These are phyloP conservation scores for Podaxis mareebaensis DNA, from an alignment of 768 basidiomycete genomes.

Conservation along the genomic window DNA sequence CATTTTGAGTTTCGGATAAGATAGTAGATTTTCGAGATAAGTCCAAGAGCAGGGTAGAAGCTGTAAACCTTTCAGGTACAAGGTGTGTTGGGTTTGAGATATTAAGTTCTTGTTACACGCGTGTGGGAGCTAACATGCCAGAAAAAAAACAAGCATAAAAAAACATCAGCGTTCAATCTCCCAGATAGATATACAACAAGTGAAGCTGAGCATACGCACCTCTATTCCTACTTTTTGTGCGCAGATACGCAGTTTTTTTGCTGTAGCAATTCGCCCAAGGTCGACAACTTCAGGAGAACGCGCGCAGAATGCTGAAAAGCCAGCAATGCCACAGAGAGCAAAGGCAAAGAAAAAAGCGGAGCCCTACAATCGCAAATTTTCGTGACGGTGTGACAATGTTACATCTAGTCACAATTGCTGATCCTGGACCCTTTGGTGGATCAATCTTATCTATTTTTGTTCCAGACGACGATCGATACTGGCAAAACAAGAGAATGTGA, in stretches of 20 bases:
- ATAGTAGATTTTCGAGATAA: background rate
- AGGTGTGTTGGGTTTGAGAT: background rate
- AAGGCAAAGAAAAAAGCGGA: background rate
- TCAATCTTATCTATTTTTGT: background rate
- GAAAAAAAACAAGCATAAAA: background rate
- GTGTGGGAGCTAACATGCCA: background rate
- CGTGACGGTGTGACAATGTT: conserved; percentile 7
- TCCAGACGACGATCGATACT: background rate
- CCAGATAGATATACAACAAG: background rate
- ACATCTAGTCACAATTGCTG: background rate
- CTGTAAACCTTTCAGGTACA: background rate
- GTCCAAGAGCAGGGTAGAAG: background rate
- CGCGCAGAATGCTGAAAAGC: background rate
- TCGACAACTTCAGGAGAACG: background rate
- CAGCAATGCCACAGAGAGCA: background rate
- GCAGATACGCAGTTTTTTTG: background rate
- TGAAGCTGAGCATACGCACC: background rate
- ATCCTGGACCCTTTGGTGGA: background rate
- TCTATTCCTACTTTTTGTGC: background rate
- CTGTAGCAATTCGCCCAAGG: background rate
- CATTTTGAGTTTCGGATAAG: conserved; percentile 23
- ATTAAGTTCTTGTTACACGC: background rate
- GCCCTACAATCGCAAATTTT: background rate
- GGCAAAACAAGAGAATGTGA: background rate
- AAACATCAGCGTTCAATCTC: background rate